Evolutionary conservation across 192 early-diverging fungal species (phyloP), one percentile per base, ranked within the genome.

Genomic region (Geranomyces variabilis): DNA sequence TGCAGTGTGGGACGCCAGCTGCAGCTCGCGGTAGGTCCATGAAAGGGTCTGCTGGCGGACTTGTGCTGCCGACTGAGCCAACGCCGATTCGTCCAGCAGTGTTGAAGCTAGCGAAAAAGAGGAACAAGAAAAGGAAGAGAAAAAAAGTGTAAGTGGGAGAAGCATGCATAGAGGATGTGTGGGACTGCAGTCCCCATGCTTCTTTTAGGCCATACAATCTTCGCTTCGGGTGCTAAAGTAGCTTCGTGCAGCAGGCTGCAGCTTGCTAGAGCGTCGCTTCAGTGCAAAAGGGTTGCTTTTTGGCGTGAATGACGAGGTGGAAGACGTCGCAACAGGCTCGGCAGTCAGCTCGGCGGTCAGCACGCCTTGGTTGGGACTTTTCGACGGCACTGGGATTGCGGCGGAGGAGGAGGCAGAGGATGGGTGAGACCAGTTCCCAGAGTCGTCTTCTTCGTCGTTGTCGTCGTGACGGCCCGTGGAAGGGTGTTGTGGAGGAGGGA

Each of bases 11-110:
- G 68, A 22, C 14, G 56, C 70, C 62, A 72, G 60, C 33, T 64
- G 28, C 30, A 72, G 62, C 48, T 72, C 70, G 22, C 61, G 61
- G 53, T 72, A 72, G 13, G 70, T 72, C 70, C 70, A 72, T 21
- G 70, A 72, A 29, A 72, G 70, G 36, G 70, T 72, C 34, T 72
- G 70, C 31, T 72, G 70, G 13, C 70, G 70, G 17, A 64, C 62
- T 64, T 72, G 45, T 12, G 70, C 70, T 13, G 70, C 70, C 19
- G 70, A 72, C 15, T 24, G 70, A 9, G 70, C 48, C n/a, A 64
- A 34, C 17, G 24, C 31, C 17, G 43, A 17, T 28, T 72, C 44
- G 15, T 72, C 47, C 26, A 63, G 21, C n/a, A 55, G 24, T 8
- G 3, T 28, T 36, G 58, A 64, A 21, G 47, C 46, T 53, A 47